phyloP scores from a whole-genome alignment of 2,329 filamentous ascomycete species.

The Ceratocystis cubensis region DNA sequence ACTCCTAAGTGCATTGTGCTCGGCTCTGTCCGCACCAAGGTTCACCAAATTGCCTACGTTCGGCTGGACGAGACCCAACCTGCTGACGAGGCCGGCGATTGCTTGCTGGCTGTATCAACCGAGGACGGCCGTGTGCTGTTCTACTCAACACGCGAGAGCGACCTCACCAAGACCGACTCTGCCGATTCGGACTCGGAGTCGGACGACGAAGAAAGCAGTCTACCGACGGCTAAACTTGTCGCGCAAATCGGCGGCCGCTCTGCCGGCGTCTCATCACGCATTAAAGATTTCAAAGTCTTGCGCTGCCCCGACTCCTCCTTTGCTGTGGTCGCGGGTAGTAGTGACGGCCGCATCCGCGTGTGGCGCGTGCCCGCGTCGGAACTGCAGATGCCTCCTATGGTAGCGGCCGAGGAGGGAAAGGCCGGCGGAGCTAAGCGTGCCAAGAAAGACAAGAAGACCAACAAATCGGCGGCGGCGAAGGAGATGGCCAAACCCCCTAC shows the following conservation, averaged over 20 bases:
- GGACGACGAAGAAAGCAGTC: conserved; percentile 25
- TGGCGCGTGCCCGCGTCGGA: conserved; percentile 49
- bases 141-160: conserved; percentile 53
- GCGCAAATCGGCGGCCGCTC: conserved; percentile 68
- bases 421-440: conserved; percentile 23
- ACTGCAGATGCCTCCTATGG: conserved; percentile 15
- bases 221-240: conserved; percentile 51
- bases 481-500: not conserved
- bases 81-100: conserved; percentile 27
- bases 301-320: conserved; percentile 32
- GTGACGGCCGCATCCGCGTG: conserved; percentile 71
- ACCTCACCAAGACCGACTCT: conserved; percentile 29
- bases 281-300: conserved; percentile 79
- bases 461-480: conserved; percentile 27
- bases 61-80: conserved; percentile 38
- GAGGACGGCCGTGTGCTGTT: conserved; percentile 83
- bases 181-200: conserved; percentile 19
- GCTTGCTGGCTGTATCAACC: conserved; percentile 63
- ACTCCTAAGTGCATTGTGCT: conserved; percentile 63
- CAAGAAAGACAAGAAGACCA: conserved; percentile 21
- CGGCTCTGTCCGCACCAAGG: conserved; percentile 57
- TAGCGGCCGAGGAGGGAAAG: conserved; percentile 26
- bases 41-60: conserved; percentile 72
- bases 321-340: conserved; percentile 62
- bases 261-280: conserved; percentile 53